These are phyloP conservation scores for Strobilomyces confusus DNA, from an alignment of 768 basidiomycete genomes.

Conservation along the genomic window DNA sequence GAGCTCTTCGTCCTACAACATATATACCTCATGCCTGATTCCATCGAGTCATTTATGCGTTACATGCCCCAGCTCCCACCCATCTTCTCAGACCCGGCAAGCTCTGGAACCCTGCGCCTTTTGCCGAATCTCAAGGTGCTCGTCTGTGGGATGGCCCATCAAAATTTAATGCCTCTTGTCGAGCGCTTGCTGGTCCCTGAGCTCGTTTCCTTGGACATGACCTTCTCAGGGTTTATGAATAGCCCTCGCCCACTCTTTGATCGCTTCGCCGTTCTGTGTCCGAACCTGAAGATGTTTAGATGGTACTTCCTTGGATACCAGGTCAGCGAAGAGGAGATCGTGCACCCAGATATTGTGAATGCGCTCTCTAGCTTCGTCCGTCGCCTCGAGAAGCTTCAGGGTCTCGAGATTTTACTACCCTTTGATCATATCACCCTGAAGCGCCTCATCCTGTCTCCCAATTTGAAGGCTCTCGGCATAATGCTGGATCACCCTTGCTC, in stretches of 20 bases:
- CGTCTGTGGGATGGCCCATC: too few relatives aligned
- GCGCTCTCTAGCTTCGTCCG: not conserved
- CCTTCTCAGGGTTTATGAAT: not conserved
- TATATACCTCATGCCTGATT: too few relatives aligned
- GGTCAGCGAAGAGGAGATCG: accelerated
- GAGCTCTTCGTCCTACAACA: not conserved
- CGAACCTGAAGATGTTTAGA: not conserved
- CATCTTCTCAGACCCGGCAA: too few relatives aligned
- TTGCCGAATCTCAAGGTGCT: not conserved
- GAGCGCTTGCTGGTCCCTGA: not conserved
- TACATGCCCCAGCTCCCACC: not conserved
- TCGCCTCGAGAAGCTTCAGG: not conserved
- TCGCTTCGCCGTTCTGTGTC: not conserved
- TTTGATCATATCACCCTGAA: not conserved
- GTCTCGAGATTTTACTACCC: not conserved
- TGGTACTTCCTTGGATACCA: not conserved
- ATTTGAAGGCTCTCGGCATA: not conserved
- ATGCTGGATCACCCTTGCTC: too few relatives aligned
- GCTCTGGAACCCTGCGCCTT: not conserved
- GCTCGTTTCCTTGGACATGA: not conserved
- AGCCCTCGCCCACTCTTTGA: not conserved
- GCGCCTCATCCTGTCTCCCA: not conserved
- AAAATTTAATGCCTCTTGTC: not conserved
- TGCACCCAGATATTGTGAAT: not conserved
- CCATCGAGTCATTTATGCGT: not conserved